phyloP scores from a whole-genome alignment of 306 rosid species.

The Crataegus laevigata region DNA sequence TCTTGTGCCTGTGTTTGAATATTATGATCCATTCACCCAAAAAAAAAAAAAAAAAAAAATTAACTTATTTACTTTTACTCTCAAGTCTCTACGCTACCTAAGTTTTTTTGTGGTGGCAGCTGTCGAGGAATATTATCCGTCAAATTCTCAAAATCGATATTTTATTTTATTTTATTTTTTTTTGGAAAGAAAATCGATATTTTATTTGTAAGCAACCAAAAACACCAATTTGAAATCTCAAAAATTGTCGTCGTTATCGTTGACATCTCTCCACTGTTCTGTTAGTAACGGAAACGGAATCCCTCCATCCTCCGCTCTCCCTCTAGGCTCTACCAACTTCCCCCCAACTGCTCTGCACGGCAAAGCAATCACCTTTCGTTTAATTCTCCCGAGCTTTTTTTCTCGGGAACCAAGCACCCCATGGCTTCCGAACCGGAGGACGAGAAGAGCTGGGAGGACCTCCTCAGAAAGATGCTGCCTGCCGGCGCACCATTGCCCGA shows the following conservation, averaged over 20 bases:
- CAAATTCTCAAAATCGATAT: no score
- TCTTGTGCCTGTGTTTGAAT: no score
- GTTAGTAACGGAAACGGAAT: not conserved
- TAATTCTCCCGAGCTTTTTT: conserved; percentile 19
- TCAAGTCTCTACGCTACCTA: no score
- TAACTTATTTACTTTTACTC: no score
- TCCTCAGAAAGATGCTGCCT: conserved; percentile 69
- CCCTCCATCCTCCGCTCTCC: not conserved
- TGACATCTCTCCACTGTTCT: not conserved
- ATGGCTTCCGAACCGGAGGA: conserved; percentile 58
- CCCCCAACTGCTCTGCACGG: not conserved
- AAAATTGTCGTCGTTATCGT: not conserved
- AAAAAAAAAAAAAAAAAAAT: no score
- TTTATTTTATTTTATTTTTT: no score
- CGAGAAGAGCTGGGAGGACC: conserved; percentile 49
- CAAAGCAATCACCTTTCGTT: not conserved
- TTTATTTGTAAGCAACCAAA: not conserved
- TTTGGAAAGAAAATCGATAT: no score
- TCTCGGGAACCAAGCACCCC: conserved; percentile 27
- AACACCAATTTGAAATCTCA: not conserved
- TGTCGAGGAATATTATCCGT: no score
- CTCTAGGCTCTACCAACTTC: not conserved
- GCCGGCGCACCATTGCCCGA: conserved; percentile 77
- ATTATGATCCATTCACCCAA: no score
- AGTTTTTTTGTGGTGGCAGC: no score